Evolutionary conservation across 805 yeast genomes (phyloP).

Genomic region (Debaryomyces hansenii): DNA sequence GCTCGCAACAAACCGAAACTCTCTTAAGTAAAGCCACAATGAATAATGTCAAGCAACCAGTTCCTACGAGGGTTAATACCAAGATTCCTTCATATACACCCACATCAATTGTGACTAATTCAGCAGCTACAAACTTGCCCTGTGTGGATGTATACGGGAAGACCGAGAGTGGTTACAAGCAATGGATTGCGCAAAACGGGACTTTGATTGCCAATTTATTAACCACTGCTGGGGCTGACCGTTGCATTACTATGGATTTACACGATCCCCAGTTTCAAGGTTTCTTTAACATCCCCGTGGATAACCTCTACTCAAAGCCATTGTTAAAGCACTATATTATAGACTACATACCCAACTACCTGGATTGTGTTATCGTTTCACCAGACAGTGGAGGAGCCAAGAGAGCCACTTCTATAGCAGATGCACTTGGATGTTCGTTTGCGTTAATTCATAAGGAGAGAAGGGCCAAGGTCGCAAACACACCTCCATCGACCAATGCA

Average conservation of each 20-base stretch:
- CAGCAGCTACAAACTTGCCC: slow-evolving; percentile 31
- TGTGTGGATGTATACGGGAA: slow-evolving; percentile 37
- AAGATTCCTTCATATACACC: slow-evolving; percentile 11
- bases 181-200: slow-evolving; percentile 96
- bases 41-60: slow-evolving; percentile 7
- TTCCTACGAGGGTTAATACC: slow-evolving; percentile 7
- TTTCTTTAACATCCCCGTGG: slow-evolving; percentile 94
- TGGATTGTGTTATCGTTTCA: slow-evolving; percentile 86
- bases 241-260: slow-evolving; percentile 94
- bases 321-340: slow-evolving; percentile 81
- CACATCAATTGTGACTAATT: slow-evolving; percentile 30
- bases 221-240: slow-evolving; percentile 93
- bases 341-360: slow-evolving; percentile 73
- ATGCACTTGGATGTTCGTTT: slow-evolving; percentile 80
- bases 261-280: slow-evolving; percentile 99
- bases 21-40: slow-evolving; percentile 10
- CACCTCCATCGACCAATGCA: slow-evolving; percentile 28
- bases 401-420: slow-evolving; percentile 93
- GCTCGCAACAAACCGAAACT: background rate
- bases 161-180: slow-evolving; percentile 71
- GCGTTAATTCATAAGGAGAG: slow-evolving; percentile 96
- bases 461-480: slow-evolving; percentile 46
- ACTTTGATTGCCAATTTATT: slow-evolving; percentile 85
- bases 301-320: slow-evolving; percentile 87
- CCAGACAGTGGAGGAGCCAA: slow-evolving; percentile 99